Percentiles rank a stretch among this genome's conserved stretches.
Conservation (phyloP, 345 rosid species). For the Clarkia xantiana region DNA sequence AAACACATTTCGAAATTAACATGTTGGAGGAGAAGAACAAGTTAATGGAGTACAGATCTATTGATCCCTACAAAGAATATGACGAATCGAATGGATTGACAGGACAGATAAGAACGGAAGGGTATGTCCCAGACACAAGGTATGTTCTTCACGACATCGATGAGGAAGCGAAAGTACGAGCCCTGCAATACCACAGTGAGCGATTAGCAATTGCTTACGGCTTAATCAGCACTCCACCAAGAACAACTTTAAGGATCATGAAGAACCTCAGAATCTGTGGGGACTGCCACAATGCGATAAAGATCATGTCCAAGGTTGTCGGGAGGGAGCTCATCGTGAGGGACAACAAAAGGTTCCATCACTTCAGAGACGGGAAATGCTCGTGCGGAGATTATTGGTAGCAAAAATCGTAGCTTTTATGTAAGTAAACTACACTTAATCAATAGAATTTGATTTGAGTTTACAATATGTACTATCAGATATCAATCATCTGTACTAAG, state of each 20-base stretch:
- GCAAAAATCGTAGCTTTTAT: not conserved
- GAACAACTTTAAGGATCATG: constrained; percentile 45
- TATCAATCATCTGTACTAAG: too few relatives aligned
- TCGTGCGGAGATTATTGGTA: constrained; percentile 55
- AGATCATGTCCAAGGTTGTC: constrained; percentile 49
- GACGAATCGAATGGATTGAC: constrained; percentile 30
- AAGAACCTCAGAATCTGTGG: constrained; percentile 59
- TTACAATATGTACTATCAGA: too few relatives aligned
- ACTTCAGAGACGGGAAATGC: constrained; percentile 46
- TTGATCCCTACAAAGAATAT: constrained; percentile 24
- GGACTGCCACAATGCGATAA: constrained; percentile 50
- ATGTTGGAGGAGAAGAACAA: constrained; percentile 46
- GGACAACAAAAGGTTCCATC: constrained; percentile 56
- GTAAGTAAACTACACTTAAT: too few relatives aligned
- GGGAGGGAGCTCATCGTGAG: constrained; percentile 52
- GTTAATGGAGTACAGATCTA: constrained; percentile 19
- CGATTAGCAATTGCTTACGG: constrained; percentile 53
- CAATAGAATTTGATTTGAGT: too few relatives aligned
- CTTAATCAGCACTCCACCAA: constrained; percentile 45
- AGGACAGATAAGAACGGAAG: constrained; percentile 45
- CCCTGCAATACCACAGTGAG: constrained; percentile 49
- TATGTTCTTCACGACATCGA: constrained; percentile 56
- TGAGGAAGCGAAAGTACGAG: constrained; percentile 47
- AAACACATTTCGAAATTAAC: constrained; percentile 19
- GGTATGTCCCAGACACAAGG: constrained; percentile 46